Conservation (phyloP, 768 basidiomycete species). For the Suillus brevipes region DNA sequence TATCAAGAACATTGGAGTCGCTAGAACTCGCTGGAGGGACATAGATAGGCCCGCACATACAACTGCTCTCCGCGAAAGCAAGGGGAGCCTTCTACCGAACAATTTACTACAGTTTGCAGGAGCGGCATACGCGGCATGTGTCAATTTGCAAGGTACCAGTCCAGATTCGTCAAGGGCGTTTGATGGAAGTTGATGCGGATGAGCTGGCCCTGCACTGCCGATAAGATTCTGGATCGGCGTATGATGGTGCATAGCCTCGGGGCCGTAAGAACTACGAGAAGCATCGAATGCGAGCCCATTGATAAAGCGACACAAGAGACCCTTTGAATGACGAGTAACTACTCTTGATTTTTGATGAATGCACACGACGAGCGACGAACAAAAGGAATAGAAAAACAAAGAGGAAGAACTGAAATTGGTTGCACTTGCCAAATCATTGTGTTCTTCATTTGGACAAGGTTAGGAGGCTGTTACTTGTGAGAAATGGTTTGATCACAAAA, state of each 20-base stretch:
- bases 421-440: conserved; percentile 13
- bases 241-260: neutral
- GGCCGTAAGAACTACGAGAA: neutral
- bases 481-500: neutral
- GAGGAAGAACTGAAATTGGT: conserved; percentile 20
- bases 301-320: neutral
- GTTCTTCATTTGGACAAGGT: conserved; percentile 2
- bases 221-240: conserved; percentile 5
- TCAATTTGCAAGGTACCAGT: neutral
- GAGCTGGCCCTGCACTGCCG: neutral
- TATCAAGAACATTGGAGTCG: neutral
- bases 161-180: neutral
- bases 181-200: neutral
- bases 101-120: neutral
- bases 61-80: neutral
- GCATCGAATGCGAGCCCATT: neutral
- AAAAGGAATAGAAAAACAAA: conserved; percentile 18
- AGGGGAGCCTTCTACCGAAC: neutral
- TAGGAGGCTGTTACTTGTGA: conserved; percentile 4
- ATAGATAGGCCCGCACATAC: neutral
- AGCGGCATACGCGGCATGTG: neutral
- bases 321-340: neutral
- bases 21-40: neutral
- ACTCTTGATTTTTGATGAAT: neutral
- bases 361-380: conserved; percentile 5